Conservation (phyloP, 75 land plant genomes). For the Pseudotsuga menziesii region DNA sequence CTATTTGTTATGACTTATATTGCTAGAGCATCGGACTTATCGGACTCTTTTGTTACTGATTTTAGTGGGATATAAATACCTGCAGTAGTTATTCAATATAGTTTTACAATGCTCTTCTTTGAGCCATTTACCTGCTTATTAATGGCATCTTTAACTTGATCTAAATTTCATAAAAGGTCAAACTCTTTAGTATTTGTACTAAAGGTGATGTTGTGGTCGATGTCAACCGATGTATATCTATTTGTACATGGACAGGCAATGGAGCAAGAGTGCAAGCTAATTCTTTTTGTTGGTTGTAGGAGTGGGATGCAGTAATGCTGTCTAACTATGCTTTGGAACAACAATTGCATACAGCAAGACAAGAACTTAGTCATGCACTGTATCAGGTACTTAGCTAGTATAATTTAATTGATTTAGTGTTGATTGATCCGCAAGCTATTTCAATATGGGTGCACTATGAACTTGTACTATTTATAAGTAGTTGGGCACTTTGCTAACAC, state of each 20-base stretch:
- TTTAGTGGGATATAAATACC: background rate
- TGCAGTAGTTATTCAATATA: background rate
- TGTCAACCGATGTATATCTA: background rate
- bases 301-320: constrained; percentile 97
- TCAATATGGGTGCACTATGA: background rate
- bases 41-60: background rate
- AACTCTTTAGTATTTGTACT: background rate
- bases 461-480: background rate
- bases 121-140: too few species aligned
- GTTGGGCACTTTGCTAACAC: background rate
- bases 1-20: background rate
- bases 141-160: background rate
- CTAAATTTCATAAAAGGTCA: background rate
- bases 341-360: constrained; percentile 92
- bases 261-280: background rate
- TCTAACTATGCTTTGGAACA: constrained; percentile 96
- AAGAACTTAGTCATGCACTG: constrained; percentile 98
- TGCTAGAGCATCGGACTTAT: background rate
- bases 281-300: constrained; percentile 34
- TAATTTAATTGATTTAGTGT: background rate
- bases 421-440: too few species aligned
- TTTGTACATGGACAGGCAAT: background rate
- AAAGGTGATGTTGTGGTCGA: background rate
- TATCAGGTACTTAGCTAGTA: constrained; percentile 67
- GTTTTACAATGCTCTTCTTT: background rate